Evolutionary conservation across 176 grass and related monocot species (phyloP).

Genomic region (Rhynchospora tenuis): DNA sequence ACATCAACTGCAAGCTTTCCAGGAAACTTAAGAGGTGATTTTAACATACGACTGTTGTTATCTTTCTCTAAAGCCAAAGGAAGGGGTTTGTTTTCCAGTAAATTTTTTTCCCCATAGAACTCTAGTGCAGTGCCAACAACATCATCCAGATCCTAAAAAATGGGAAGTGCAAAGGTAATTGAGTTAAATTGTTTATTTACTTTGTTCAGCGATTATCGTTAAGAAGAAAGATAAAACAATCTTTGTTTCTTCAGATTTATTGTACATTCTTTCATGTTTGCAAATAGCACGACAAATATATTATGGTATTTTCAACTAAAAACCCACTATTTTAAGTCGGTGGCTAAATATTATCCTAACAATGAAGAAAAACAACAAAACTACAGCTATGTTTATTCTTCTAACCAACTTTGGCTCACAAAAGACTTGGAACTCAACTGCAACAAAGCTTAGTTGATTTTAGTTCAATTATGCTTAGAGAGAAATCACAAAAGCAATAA

Average conservation of each 20-base stretch:
- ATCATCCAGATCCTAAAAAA: slow-evolving; percentile 85
- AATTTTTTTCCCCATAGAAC: slow-evolving; percentile 80
- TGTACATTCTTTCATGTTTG: neutral
- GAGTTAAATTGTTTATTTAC: neutral
- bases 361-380: neutral
- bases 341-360: neutral
- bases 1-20: slow-evolving; percentile 84
- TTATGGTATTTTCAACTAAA: neutral
- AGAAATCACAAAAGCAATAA: neutral
- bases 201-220: neutral
- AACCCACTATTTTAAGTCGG: neutral
- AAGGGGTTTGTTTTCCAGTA: slow-evolving; percentile 53
- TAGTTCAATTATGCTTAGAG: neutral
- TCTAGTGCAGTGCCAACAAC: slow-evolving; percentile 83
- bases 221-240: neutral
- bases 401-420: neutral
- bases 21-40: slow-evolving; percentile 85
- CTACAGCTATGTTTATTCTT: neutral
- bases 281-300: neutral
- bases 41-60: slow-evolving; percentile 63
- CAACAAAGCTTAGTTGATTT: neutral
- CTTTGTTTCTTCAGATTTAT: neutral
- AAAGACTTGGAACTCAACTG: neutral
- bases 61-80: slow-evolving; percentile 90
- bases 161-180: neutral